Percentiles rank a stretch among this genome's conserved stretches.
These are phyloP conservation scores for Trichothecium sympodiale DNA, from an alignment of 2,329 filamentous ascomycete genomes.

Conservation along the genomic window DNA sequence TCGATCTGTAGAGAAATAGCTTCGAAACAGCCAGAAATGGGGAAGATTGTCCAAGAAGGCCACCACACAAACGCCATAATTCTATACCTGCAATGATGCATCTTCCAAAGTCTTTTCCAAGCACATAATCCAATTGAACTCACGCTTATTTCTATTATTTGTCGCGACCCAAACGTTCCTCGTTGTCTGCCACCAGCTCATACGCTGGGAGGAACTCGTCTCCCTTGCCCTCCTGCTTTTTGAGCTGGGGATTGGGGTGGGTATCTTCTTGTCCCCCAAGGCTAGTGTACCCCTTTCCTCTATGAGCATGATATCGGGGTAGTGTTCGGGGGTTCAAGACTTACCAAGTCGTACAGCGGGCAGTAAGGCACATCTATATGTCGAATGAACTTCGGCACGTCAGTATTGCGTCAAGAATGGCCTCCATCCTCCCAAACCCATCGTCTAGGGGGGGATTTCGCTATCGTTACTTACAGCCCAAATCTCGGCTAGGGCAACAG, in stretches of 20 bases:
- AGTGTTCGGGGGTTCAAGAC: slow-evolving; percentile 1
- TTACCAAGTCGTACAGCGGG: slow-evolving; percentile 60
- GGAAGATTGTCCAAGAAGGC: too few species aligned
- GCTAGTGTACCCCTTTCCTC: slow-evolving; percentile 67
- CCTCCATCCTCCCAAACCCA: neutral
- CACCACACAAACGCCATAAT: too few species aligned
- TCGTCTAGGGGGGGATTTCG: too few species aligned
- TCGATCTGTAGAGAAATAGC: too few species aligned
- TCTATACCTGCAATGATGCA: too few species aligned
- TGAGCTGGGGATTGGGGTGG: slow-evolving; percentile 60
- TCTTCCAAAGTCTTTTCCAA: too few species aligned
- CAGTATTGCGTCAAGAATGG: neutral
- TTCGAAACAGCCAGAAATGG: too few species aligned
- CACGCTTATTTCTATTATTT: too few species aligned
- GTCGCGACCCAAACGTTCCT: slow-evolving; percentile 69
- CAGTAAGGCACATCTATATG: slow-evolving; percentile 77
- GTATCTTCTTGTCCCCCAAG: slow-evolving; percentile 88
- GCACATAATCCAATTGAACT: too few species aligned
- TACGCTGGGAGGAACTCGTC: slow-evolving; percentile 59
- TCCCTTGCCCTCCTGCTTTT: slow-evolving; percentile 12
- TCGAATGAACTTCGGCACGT: slow-evolving; percentile 56
- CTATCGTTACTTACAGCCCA: slow-evolving; percentile 62
- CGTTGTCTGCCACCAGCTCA: slow-evolving; percentile 61
- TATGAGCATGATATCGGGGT: slow-evolving; percentile 1
- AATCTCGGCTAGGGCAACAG: slow-evolving; percentile 48